These are phyloP conservation scores for Metschnikowia matae DNA, from an alignment of 805 yeast species.

Conservation along the genomic window DNA sequence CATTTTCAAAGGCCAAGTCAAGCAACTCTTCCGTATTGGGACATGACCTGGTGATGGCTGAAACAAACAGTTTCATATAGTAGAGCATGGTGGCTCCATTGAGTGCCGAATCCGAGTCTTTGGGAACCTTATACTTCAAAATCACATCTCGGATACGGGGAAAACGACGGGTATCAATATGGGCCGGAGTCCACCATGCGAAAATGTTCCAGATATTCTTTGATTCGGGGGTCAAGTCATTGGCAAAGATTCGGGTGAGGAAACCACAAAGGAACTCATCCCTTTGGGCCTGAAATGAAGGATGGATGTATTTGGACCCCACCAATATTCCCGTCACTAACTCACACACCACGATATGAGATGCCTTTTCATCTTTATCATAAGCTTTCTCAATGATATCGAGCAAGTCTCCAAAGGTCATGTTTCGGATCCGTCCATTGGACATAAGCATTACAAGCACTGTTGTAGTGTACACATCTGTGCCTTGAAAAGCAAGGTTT, in stretches of 20 bases:
- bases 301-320: constrained; percentile 42
- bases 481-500: constrained; percentile 60
- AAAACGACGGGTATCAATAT: constrained; percentile 63
- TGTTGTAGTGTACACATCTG: constrained; percentile 55
- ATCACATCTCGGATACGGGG: constrained; percentile 47
- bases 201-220: constrained; percentile 70
- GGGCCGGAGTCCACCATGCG: constrained; percentile 68
- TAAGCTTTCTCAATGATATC: constrained; percentile 48
- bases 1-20: constrained; percentile 42
- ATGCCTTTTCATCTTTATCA: constrained; percentile 63
- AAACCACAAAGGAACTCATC: constrained; percentile 46
- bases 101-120: constrained; percentile 57
- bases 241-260: constrained; percentile 43
- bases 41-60: constrained; percentile 52
- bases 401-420: constrained; percentile 51
- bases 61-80: constrained; percentile 48
- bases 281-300: constrained; percentile 30
- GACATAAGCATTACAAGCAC: constrained; percentile 48
- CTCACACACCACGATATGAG: constrained; percentile 75
- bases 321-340: constrained; percentile 59
- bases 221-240: constrained; percentile 71
- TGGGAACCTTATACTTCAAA: constrained; percentile 44
- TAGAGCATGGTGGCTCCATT: constrained; percentile 58
- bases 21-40: constrained; percentile 44
- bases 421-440: constrained; percentile 37